Evolutionary conservation across 129 eudicot species (phyloP), one percentile per base, ranked within the genome.

Genomic region (Kitagawia praeruptora): DNA sequence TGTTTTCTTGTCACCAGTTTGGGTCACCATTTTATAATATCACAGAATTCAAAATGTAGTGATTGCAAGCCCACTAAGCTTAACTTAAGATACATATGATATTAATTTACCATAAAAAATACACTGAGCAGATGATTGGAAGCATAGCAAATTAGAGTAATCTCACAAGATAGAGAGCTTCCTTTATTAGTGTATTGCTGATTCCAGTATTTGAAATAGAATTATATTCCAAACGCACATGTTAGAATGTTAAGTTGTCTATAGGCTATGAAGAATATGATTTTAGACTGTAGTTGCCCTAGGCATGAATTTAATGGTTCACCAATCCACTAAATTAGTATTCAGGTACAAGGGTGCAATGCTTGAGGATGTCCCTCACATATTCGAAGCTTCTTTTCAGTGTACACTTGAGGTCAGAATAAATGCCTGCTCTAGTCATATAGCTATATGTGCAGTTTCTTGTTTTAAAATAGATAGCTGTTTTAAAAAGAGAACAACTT

Each of bases 341-440:
- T 77, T 42, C 80, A 94, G 99, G 88, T 92, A 92, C 88, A 95
- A 90, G 83, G 85, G 82, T 77, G 90, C 99, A 70, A 95, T 95
- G 99, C 84, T 92, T 40, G 99, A 95, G 19, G 99, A 95, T 76
- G 95, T 95, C 58, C 99, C 97, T 75, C 94, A 94, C 69, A 95
- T 95, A 83, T 95, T 95, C 75, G 97, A 90, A 82, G 99, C 97
- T 51, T 88, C 88, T 80, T 95, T 95, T 51, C 97, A 95, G 80
- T 92, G 98, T 85, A 95, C 98, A 27, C 76, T 95, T 37, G 97
- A 92, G 98, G 98, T 95, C 47, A 85, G 86, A 39, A 53, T 77
- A 45, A 13, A 41, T 66, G 75, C 40, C 27, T 67, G 34, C 27
- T 72, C 63, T 72, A 16, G 44, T 37, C 31, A 61, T 64, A 48